Base-by-base conservation (phyloP, 345 rosid species). In the Theobroma cacao region DNA sequence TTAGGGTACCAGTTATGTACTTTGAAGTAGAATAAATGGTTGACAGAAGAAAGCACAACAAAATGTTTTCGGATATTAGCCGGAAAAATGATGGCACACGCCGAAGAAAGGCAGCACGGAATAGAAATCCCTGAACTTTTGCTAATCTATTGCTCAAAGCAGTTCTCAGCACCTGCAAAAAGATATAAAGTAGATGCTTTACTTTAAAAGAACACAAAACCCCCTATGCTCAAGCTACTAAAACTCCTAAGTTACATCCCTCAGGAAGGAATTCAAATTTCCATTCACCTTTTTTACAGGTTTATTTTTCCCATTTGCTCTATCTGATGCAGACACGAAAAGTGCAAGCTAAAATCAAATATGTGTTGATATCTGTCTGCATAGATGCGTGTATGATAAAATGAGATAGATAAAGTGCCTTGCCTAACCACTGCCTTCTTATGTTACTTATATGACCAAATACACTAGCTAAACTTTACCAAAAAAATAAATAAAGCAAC, bases 61-160 rank as follows among this genome's bases (percentile, higher is more conserved):
- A 75, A 83, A 96, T 90, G 83, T 94, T 94, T 86, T 96, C 99
- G 18, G 98, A 86, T 81, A 96, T 96, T 75, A 94, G 88, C 77
- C 87, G 90, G 79, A 94, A 82, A 85, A 96, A 96, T 75, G 88
- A 82, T 34, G 99, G 99, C 8, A 92, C 88, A 20, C 93, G 98
- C 79, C 89, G 87, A 83, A 96, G 95, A 85, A 96, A 96, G 65
- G 98, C 98, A 61, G 99, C 95, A 53, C 94, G 98, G 77, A 96
- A 94, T 61, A 96, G 85, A 85, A 94, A 96, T 80, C 99, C 99
- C 84, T 94, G 98, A 69, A 96, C 97, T 93, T 94, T 96, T 30
- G 99, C 99, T 79, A 94, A 84, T 86, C 98, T 88, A 81, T 96
- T 94, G 91, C 95, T 91, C 90, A 93, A 83, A 85, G 92, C 85